Conservation (phyloP, 257 asterid species). For the Rehmannia glutinosa region DNA sequence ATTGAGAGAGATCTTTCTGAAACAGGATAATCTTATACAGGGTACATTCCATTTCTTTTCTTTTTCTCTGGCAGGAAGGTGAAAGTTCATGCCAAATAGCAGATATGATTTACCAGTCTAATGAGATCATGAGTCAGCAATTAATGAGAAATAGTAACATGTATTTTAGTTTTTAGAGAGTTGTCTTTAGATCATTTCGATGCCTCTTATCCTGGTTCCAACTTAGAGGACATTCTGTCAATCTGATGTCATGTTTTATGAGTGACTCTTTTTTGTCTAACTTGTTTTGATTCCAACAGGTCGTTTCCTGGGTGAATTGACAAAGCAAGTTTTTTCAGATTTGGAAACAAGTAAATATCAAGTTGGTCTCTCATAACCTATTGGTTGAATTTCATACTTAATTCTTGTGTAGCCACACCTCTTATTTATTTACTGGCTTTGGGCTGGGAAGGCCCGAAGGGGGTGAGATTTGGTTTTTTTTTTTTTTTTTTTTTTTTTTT, state of each 20-base stretch:
- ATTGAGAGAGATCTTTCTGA: constrained; percentile 70
- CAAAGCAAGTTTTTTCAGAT: constrained; percentile 70
- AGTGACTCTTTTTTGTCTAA: neutral
- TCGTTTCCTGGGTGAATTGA: constrained; percentile 68
- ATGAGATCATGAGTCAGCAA: neutral
- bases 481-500: too few species aligned
- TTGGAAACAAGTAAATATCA: constrained; percentile 73
- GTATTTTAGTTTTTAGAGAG: neutral
- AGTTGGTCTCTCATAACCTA: constrained; percentile 29
- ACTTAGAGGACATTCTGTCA: neutral
- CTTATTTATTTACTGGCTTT: neutral
- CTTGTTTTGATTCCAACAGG: constrained; percentile 36
- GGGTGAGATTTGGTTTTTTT: neutral
- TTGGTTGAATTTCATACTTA: constrained; percentile 4
- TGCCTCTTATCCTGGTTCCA: constrained; percentile 4
- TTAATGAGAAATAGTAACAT: neutral
- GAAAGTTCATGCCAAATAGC: neutral
- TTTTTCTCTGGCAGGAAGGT: neutral
- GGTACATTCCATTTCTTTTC: constrained; percentile 35
- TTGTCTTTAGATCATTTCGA: neutral
- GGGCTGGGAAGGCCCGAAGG: constrained; percentile 1
- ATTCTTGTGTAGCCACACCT: neutral
- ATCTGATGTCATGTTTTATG: neutral
- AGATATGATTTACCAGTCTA: neutral
- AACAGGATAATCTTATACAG: constrained; percentile 82